A percentile compares a stretch with the other conserved stretches of the same genome.
phyloP scores from a whole-genome alignment of 495 filamentous ascomycete genomes.

The Lasiosphaeris hirsuta region DNA sequence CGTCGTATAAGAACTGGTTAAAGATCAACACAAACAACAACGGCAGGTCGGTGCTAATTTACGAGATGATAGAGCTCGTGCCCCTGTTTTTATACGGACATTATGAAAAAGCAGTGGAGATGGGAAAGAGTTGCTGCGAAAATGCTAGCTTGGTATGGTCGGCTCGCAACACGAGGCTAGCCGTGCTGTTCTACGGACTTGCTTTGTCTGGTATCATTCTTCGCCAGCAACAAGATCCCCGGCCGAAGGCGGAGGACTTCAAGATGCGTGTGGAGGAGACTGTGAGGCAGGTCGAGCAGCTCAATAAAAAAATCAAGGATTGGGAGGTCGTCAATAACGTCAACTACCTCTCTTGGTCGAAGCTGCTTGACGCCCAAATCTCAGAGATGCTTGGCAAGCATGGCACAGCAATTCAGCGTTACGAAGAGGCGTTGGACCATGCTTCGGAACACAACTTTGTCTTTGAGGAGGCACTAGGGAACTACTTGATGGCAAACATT shows the following conservation, averaged over 20 bases:
- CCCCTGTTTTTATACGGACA: constrained; percentile 74
- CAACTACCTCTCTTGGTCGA: constrained; percentile 78
- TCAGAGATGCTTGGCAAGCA: constrained; percentile 62
- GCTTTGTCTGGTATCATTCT: constrained; percentile 63
- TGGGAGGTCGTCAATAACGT: constrained; percentile 66
- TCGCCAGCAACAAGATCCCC: constrained; percentile 52
- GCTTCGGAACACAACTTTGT: constrained; percentile 71
- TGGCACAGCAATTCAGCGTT: constrained; percentile 57
- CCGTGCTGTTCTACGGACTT: constrained; percentile 66
- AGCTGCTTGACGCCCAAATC: constrained; percentile 69
- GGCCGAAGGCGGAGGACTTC: constrained; percentile 47
- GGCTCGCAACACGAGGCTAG: constrained; percentile 60
- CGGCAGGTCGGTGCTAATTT: constrained; percentile 62
- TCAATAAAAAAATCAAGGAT: constrained; percentile 59
- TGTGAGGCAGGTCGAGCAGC: constrained; percentile 52
- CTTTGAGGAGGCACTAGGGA: constrained; percentile 76
- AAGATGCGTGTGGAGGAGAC: constrained; percentile 54
- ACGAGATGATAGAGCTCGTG: constrained; percentile 68
- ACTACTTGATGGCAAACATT: constrained; percentile 74
- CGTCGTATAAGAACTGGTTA: constrained; percentile 60
- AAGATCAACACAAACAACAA: constrained; percentile 37
- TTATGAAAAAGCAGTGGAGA: constrained; percentile 61
- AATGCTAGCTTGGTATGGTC: constrained; percentile 67
- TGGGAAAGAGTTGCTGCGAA: constrained; percentile 60
- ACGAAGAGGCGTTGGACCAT: constrained; percentile 78